Percentiles rank a stretch among this genome's conserved stretches.
These are phyloP conservation scores for Paecilomyces sp. DNA, from an alignment of 2,329 filamentous ascomycete genomes.

Conservation along the genomic window DNA sequence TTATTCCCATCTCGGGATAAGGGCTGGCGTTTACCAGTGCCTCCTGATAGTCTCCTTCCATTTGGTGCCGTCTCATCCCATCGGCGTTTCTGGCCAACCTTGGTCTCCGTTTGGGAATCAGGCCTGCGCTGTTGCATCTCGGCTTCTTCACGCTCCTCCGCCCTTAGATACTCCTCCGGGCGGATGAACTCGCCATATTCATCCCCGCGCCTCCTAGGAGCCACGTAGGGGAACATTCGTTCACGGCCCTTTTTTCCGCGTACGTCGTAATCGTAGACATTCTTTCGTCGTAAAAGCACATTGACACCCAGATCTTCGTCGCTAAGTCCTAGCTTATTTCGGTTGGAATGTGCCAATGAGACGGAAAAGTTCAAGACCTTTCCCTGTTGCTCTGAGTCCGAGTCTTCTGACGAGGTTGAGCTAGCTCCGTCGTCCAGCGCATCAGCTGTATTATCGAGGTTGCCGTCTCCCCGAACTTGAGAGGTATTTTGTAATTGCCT, in stretches of 20 bases:
- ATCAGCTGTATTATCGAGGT: conserved; percentile 69
- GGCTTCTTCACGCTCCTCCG: conserved; percentile 78
- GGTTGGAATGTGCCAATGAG: conserved; percentile 72
- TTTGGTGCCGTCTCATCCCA: conserved; percentile 66
- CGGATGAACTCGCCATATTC: conserved; percentile 93
- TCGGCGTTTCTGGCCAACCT: conserved; percentile 84
- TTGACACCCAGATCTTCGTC: conserved; percentile 92
- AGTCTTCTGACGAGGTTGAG: conserved; percentile 81
- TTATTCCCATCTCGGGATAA: conserved; percentile 23
- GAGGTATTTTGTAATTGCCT: conserved; percentile 77
- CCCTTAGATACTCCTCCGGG: conserved; percentile 86
- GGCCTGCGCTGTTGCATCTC: conserved; percentile 54
- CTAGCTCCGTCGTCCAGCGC: conserved; percentile 69
- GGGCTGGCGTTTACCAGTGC: conserved; percentile 56
- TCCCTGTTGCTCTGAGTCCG: conserved; percentile 83
- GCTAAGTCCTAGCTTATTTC: conserved; percentile 77
- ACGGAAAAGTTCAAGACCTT: conserved; percentile 84
- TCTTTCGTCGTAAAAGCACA: conserved; percentile 78
- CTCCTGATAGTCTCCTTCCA: conserved; percentile 31
- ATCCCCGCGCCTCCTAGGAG: conserved; percentile 71
- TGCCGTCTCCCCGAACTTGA: conserved; percentile 60
- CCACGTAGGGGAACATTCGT: conserved; percentile 81
- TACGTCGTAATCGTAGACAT: conserved; percentile 89
- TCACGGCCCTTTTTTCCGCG: conserved; percentile 87
- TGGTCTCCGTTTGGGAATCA: conserved; percentile 50